Evolutionary conservation across 768 basidiomycete species (phyloP).

Genomic region (Gloeophyllum trabeum): DNA sequence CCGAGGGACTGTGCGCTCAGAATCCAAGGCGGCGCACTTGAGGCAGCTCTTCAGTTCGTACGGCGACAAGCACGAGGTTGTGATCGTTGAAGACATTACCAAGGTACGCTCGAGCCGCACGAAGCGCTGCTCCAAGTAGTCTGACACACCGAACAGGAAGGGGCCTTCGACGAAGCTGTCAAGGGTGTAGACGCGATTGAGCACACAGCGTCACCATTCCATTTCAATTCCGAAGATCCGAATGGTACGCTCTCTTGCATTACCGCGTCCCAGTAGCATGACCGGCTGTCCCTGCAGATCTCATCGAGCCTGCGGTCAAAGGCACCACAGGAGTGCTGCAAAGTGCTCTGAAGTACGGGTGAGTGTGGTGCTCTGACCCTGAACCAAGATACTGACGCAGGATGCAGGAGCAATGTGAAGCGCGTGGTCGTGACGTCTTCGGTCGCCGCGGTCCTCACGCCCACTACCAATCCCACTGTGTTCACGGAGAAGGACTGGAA

Average conservation of each 20-base stretch:
- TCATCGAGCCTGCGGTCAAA: slow-evolving; percentile 60
- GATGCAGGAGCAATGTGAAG: slow-evolving; percentile 25
- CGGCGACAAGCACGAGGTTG: slow-evolving; percentile 26
- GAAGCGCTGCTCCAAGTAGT: background rate
- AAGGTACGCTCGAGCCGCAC: slow-evolving; percentile 21
- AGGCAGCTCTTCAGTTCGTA: slow-evolving; percentile 20
- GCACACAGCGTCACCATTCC: slow-evolving; percentile 26
- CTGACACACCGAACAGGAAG: slow-evolving; percentile 6
- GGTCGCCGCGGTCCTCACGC: slow-evolving; percentile 27
- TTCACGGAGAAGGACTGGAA: slow-evolving; percentile 54
- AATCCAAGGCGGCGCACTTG: slow-evolving; percentile 31
- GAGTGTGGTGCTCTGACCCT: slow-evolving; percentile 5
- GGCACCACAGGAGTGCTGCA: slow-evolving; percentile 58
- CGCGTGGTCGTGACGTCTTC: slow-evolving; percentile 58
- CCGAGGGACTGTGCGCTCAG: slow-evolving; percentile 32
- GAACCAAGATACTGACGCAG: background rate
- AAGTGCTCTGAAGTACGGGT: slow-evolving; percentile 46
- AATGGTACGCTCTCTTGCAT: slow-evolving; percentile 5
- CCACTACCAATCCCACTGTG: slow-evolving; percentile 11
- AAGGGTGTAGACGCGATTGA: slow-evolving; percentile 31
- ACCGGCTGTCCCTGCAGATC: slow-evolving; percentile 23
- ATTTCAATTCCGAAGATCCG: slow-evolving; percentile 10
- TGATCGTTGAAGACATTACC: slow-evolving; percentile 35
- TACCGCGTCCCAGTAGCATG: slow-evolving; percentile 2
- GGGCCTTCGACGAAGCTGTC: slow-evolving; percentile 34